Evolutionary conservation across 192 early-diverging fungal species (phyloP).

Genomic region (Umbelopsis isabellina): DNA sequence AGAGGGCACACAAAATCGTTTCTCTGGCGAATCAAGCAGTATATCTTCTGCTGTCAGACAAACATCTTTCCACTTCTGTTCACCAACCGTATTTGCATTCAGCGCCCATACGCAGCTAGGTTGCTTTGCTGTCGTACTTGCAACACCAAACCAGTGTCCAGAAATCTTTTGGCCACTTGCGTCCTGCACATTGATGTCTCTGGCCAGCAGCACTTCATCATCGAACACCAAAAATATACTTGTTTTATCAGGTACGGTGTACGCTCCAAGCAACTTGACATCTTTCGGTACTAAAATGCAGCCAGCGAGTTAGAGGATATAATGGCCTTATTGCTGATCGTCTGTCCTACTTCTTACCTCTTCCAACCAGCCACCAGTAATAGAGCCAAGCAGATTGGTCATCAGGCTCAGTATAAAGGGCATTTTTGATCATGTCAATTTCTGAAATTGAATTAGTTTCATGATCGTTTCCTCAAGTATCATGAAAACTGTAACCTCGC

Average conservation of each 20-base stretch:
- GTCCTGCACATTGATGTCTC: background rate
- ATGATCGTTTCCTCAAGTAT: conserved; percentile 2
- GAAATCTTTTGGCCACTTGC: background rate
- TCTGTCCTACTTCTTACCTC: conserved; percentile 32
- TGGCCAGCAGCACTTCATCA: conserved; percentile 8
- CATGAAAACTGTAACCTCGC: background rate
- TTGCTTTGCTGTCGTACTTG: background rate
- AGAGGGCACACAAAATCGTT: background rate
- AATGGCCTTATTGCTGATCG: background rate
- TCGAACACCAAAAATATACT: conserved; percentile 6
- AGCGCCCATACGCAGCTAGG: conserved; percentile 6
- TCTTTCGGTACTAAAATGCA: background rate
- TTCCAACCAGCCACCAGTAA: conserved; percentile 88
- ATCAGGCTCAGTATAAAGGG: conserved; percentile 94
- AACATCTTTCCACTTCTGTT: background rate
- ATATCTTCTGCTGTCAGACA: background rate
- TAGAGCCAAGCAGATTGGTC: conserved; percentile 99
- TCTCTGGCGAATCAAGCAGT: background rate
- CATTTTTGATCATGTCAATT: conserved; percentile 83
- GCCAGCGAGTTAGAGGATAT: background rate
- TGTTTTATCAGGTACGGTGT: background rate
- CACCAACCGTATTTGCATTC: background rate
- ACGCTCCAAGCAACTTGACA: background rate
- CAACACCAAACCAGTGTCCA: conserved; percentile 4
- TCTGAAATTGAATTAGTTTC: conserved; percentile 54